A percentile compares a stretch with the other conserved stretches of the same genome.
phyloP scores from a whole-genome alignment of 2,329 filamentous ascomycete genomes.

The Scedosporium apiospermum region DNA sequence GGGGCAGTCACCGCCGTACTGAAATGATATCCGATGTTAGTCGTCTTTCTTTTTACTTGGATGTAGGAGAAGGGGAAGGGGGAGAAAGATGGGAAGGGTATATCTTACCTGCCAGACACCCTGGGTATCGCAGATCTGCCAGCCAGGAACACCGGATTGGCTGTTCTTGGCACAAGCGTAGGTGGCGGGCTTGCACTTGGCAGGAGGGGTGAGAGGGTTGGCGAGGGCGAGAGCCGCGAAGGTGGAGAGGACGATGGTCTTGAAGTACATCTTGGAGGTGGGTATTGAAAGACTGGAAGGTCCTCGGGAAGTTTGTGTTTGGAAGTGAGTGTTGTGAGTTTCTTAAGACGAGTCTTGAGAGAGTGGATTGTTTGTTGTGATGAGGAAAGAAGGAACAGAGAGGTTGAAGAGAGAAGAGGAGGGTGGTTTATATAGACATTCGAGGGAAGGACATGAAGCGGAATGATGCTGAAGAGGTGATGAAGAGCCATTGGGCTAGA shows the following conservation, averaged over 20 bases:
- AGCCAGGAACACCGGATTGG: constrained; percentile 13
- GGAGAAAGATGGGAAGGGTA: background rate
- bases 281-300: background rate
- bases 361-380: background rate
- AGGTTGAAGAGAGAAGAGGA: background rate
- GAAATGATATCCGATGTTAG: background rate
- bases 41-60: background rate
- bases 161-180: constrained; percentile 20
- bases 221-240: constrained; percentile 12
- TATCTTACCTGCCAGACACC: constrained; percentile 23
- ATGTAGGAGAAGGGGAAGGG: background rate
- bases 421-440: background rate
- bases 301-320: background rate
- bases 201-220: constrained; percentile 5
- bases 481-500: background rate
- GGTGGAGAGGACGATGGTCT: constrained; percentile 13
- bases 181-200: constrained; percentile 22
- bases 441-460: background rate
- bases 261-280: constrained; percentile 9
- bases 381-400: background rate
- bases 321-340: background rate
- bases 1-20: constrained; percentile 25
- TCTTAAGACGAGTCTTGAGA: background rate
- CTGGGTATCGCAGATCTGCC: constrained; percentile 23
- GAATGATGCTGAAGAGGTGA: background rate